Conservation (phyloP, 768 basidiomycete species). For the Mycena pura region DNA sequence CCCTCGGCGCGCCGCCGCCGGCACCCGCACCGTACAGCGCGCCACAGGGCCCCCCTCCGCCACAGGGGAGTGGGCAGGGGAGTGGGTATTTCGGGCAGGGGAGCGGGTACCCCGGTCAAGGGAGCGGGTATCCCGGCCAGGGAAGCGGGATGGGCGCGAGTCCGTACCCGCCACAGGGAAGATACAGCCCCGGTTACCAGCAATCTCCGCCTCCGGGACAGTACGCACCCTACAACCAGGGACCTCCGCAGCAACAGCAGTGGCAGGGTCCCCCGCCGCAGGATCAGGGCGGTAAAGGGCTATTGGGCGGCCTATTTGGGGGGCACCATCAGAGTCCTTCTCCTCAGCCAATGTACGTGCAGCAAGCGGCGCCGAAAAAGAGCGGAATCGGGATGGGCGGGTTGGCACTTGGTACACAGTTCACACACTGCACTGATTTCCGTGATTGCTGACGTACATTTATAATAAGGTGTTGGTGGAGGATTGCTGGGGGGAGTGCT, state of each 20-base stretch:
- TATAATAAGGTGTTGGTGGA: slow-evolving; percentile 64
- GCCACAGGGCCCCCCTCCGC: slow-evolving; percentile 55
- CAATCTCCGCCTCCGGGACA: slow-evolving; percentile 21
- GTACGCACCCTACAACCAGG: slow-evolving; percentile 29
- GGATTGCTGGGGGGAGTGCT: slow-evolving; percentile 72
- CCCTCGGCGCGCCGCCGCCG: slow-evolving; percentile 57
- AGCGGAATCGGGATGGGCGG: slow-evolving; percentile 59
- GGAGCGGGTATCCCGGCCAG: slow-evolving; percentile 18
- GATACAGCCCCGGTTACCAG: slow-evolving; percentile 25
- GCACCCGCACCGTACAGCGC: slow-evolving; percentile 48
- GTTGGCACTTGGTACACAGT: slow-evolving; percentile 50
- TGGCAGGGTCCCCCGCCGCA: slow-evolving; percentile 32
- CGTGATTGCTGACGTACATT: not conserved
- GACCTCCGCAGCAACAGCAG: slow-evolving; percentile 36
- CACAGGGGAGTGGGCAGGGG: slow-evolving; percentile 36
- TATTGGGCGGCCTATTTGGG: slow-evolving; percentile 29
- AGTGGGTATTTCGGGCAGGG: too few relatives aligned
- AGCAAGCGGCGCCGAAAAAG: slow-evolving; percentile 47
- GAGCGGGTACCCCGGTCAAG: slow-evolving; percentile 13
- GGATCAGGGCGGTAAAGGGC: slow-evolving; percentile 26
- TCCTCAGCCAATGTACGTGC: slow-evolving; percentile 41
- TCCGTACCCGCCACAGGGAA: slow-evolving; percentile 30
- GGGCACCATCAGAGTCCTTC: slow-evolving; percentile 29
- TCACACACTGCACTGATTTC: not conserved
- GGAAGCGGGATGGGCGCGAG: slow-evolving; percentile 31